Conservation (phyloP, 1,284 basidiomycete genomes). For the Xerocomus amazonicus region DNA sequence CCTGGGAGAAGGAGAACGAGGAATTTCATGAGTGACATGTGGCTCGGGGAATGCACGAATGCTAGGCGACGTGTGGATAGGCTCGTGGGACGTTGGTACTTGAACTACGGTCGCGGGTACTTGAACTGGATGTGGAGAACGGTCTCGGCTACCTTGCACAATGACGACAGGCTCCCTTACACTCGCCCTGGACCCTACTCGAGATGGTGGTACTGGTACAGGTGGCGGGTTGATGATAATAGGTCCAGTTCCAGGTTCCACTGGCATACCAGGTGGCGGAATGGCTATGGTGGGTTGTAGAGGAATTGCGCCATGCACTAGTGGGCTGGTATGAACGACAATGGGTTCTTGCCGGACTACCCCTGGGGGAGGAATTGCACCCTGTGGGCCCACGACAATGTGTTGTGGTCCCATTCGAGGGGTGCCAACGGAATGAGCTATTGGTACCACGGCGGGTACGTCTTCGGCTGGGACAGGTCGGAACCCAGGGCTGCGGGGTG, state of each 20-base stretch:
- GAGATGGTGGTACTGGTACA: conserved; percentile 11
- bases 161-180: conserved; percentile 17
- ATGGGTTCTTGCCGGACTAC: conserved; percentile 14
- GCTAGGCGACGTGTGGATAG: conserved; percentile 21
- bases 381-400: conserved; percentile 8
- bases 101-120: conserved; percentile 14
- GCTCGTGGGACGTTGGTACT: conserved; percentile 14
- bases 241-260: background rate
- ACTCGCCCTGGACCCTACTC: conserved; percentile 17
- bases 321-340: conserved; percentile 10
- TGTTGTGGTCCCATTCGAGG: background rate
- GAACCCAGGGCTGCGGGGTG: conserved; percentile 15
- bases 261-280: conserved; percentile 2
- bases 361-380: conserved; percentile 20
- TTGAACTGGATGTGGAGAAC: conserved; percentile 6
- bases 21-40: conserved; percentile 1
- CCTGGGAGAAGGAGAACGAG: conserved; percentile 16
- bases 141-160: conserved; percentile 7
- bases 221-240: conserved; percentile 25
- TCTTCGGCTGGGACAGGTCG: conserved; percentile 12
- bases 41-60: conserved; percentile 13
- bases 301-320: conserved; percentile 2
- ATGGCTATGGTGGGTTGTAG: conserved; percentile 11
- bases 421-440: conserved; percentile 6
- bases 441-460: conserved; percentile 18